Evolutionary conservation across 805 yeast species (phyloP).

Genomic region (Candida coquimbonensis): DNA sequence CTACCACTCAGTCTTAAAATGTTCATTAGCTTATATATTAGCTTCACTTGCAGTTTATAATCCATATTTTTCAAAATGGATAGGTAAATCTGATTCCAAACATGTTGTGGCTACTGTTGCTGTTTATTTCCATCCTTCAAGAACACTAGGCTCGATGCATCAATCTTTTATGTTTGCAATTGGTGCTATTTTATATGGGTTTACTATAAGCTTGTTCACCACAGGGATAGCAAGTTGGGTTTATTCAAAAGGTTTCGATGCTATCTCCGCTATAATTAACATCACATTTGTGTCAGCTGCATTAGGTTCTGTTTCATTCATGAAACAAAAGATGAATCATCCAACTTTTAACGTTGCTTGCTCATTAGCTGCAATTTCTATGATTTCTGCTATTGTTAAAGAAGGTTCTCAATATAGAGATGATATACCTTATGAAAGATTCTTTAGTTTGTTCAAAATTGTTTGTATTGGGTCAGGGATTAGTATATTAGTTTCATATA

Average conservation of each 20-base stretch:
- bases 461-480: slow-evolving; percentile 55
- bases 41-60: slow-evolving; percentile 71
- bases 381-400: slow-evolving; percentile 64
- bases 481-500: slow-evolving; percentile 54
- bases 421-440: slow-evolving; percentile 45
- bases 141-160: slow-evolving; percentile 75
- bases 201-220: slow-evolving; percentile 43
- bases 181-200: slow-evolving; percentile 46
- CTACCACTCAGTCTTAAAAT: slow-evolving; percentile 41
- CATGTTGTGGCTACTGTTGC: slow-evolving; percentile 79
- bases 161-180: slow-evolving; percentile 62
- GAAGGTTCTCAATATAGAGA: slow-evolving; percentile 64
- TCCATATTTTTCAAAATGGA: slow-evolving; percentile 36
- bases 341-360: slow-evolving; percentile 78
- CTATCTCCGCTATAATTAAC: slow-evolving; percentile 45
- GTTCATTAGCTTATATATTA: slow-evolving; percentile 65
- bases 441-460: slow-evolving; percentile 48
- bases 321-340: slow-evolving; percentile 59
- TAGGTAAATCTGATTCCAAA: slow-evolving; percentile 67
- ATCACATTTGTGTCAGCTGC: slow-evolving; percentile 46
- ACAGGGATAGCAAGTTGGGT: slow-evolving; percentile 43
- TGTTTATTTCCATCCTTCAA: slow-evolving; percentile 77
- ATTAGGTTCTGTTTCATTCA: slow-evolving; percentile 59
- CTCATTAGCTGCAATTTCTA: slow-evolving; percentile 63
- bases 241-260: slow-evolving; percentile 38